Evolutionary conservation across 2,329 filamentous ascomycete species (phyloP), one percentile per base, ranked within the genome.

Genomic region (Stachybotrys chlorohalonatus): DNA sequence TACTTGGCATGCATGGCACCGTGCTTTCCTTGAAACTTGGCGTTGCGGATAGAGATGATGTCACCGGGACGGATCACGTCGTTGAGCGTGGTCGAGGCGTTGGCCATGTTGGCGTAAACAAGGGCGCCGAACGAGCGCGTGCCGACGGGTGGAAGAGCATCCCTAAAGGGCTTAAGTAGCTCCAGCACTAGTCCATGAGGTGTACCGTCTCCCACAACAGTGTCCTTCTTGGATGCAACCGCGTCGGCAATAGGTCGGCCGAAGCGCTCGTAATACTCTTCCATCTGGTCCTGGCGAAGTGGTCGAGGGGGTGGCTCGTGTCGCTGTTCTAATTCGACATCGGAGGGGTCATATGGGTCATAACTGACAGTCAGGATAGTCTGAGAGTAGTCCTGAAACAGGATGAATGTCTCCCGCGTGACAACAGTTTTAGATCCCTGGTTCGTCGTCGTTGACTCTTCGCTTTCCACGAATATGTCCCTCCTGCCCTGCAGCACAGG

Each of bases 1-100:
- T 99, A 99, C 70, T 96, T 97, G 60, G 89, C 87, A 68, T 97
- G 92, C 88, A 99, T 92, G 5, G 91, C 82, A 1, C 94, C 94
- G 62, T 93, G 90, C 70, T 96, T 95, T 56, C 94, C 94, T 71
- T 96, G 90, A 74, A 99, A 96, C 60, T 86, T 89, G 46, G 92
- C 89, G 63, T 96, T 96, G 62, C 94, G 89, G 66, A 99, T 86
- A 15, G 87, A 92, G 55, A 99, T 83, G 58, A 99, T 91, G 66
- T 99, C 94, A 52, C 94, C 94, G 0, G 90, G 80, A 1, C 94
- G 85, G 62, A 99, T 99, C 73, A 96, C 90, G 66, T 97, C 94
- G 64, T 88, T 86, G 63, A 95, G 89, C 64, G 89, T 85, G 5
- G 91, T 93, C 7, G 89, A 90, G 2, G 94, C 93, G 67, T 99